Base-by-base conservation (phyloP, 1,139 yeast species). In the Zygosaccharomyces pseudobailii region DNA sequence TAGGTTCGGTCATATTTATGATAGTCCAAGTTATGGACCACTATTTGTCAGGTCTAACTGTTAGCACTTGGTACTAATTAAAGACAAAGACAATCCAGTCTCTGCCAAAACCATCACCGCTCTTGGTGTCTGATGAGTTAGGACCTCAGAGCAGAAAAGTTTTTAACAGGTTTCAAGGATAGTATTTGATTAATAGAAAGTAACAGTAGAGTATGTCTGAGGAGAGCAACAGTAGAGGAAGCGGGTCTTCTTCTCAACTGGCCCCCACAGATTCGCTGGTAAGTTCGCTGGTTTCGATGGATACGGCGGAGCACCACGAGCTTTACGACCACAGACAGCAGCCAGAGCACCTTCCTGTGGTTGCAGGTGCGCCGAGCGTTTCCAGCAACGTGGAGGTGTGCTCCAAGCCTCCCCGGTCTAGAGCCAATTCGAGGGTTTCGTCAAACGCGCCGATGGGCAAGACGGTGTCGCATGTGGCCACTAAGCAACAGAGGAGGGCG, bases 271-370 rank as follows among this genome's bases (percentile, higher is more conserved):
- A 56, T 6, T 59, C 66, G 9, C 46, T 55, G 13, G 57, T 46
- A 4, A 56, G 54, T 13, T 63, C 68, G 2, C 46, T 63, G 52
- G 62, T 56, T 30, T 68, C 72, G 8, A 62, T 68, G 63, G 65
- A 62, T 42, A 69, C 72, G 2, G 71, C 67, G 36, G 67, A 65
- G 13, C 67, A 76, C 55, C 76, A 72, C 45, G 74, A 71, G 35
- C 67, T 80, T 46, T 74, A 78, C 54, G 85, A 80, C 61, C 84
- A 80, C 60, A 71, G 85, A 49, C 65, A 74, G 60, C 82, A 79
- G 56, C 69, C 74, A 19, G 71, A 70, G 42, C 66, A 74, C 17
- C 31, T 43, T 19, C 34, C 51, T 23, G 34, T 40, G 28, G 43
- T 41, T 9, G 32, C 34, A 10, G 42, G 42, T 17, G 46, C 40